A percentile compares a stretch with the other conserved stretches of the same genome.
Evolutionary conservation across 2,329 filamentous ascomycete genomes (phyloP).

Genomic region (Dactylellina drechsleri): DNA sequence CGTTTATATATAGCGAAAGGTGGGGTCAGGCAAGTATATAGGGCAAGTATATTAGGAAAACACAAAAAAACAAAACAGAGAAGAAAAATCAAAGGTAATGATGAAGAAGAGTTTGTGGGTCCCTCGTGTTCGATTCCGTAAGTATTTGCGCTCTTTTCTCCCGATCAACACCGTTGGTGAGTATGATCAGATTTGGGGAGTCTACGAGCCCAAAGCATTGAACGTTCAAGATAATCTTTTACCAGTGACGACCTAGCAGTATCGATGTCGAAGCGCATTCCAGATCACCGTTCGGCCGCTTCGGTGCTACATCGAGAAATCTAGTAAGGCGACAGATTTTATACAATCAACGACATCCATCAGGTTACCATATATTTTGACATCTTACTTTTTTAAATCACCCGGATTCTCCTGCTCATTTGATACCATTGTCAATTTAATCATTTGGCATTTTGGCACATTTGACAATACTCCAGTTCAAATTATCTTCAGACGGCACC

Average conservation of each 20-base stretch:
- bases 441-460: neutral
- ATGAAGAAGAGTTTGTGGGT: slow-evolving; percentile 23
- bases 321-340: slow-evolving; percentile 4
- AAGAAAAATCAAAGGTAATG: slow-evolving; percentile 5
- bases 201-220: slow-evolving; percentile 9
- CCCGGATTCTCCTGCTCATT: neutral
- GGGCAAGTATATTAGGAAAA: slow-evolving; percentile 46
- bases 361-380: slow-evolving; percentile 12
- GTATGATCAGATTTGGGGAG: slow-evolving; percentile 51
- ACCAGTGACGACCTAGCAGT: slow-evolving; percentile 16
- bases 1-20: slow-evolving; percentile 20
- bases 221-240: slow-evolving; percentile 14
- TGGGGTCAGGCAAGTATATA: slow-evolving; percentile 36
- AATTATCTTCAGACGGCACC: neutral
- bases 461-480: neutral
- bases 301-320: too few relatives aligned
- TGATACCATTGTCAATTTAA: slow-evolving; percentile 7
- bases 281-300: neutral
- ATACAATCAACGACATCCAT: neutral
- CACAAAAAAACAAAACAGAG: slow-evolving; percentile 18
- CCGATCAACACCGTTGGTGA: slow-evolving; percentile 54
- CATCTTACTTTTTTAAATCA: neutral
- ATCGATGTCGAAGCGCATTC: neutral
- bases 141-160: slow-evolving; percentile 33
- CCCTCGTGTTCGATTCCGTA: slow-evolving; percentile 35